Evolutionary conservation across 768 basidiomycete genomes (phyloP), one percentile per base, ranked within the genome.

Genomic region (Peribolospora kevripleyi): DNA sequence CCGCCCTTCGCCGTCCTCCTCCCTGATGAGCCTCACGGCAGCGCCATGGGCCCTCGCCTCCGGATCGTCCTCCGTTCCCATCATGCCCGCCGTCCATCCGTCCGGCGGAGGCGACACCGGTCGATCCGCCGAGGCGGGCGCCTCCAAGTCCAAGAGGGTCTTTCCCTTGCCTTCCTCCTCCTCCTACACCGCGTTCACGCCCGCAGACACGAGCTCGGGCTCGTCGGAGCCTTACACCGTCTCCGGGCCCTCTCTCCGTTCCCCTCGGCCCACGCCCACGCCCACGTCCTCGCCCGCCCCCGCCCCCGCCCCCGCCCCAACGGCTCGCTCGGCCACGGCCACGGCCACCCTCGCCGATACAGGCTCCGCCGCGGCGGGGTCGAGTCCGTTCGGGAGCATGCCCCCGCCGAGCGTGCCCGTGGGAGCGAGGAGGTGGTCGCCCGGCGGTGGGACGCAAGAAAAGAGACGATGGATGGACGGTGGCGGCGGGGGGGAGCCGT

Each of bases 41-140:
- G 46, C 37, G 39, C 42, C 3, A 48, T 42, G n/a, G 41, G 43
- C 14, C 7, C 6, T 37, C 48, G 56, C 3, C 40, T 41, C 13
- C 6, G 2, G 5, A 25, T 11, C 3, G 56, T 54, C 25, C 37
- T 52, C 39, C 60, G 6, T 53, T 58, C 36, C 57, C 60, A 3
- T 57, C 60, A 0, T 60, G 60, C 57, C 48, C 53, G 2, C 10
- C 56, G 2, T 57, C 60, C 3, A 8, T 42, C 4, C 50, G 57
- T 14, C 36, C 41, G 5, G 54, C 52, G 1, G 42, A n/a, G 9
- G 6, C 43, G 39, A 45, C 46, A 0, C 39, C 42, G 3, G 48
- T n/a, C 1, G 56, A 57, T 46, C 10, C 46, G 10, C 14, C 46
- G 10, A 14, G 25, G 25, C 25, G 25, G 25, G 25, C 25, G 25